Percentiles rank a stretch among this genome's conserved stretches.
Conservation (phyloP, 139 green algal genomes). For the Chloropicon primus region DNA sequence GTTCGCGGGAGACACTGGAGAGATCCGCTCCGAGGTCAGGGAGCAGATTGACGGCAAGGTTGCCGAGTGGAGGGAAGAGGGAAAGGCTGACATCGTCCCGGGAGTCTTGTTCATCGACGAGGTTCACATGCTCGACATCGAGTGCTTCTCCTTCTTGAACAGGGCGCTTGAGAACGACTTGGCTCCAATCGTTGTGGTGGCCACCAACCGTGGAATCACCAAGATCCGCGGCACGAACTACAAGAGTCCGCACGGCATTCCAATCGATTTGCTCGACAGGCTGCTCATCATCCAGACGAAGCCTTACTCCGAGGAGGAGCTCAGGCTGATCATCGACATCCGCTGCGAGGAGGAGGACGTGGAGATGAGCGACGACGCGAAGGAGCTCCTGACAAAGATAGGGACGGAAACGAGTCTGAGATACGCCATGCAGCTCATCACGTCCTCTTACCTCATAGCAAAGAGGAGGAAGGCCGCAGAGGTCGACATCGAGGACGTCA, state of each 20-base stretch:
- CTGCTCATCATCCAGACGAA: slow-evolving; percentile 95
- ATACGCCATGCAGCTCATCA: slow-evolving; percentile 96
- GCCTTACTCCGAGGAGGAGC: slow-evolving; percentile 87
- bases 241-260: slow-evolving; percentile 87
- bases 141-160: slow-evolving; percentile 99
- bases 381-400: slow-evolving; percentile 93
- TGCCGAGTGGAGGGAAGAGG: slow-evolving; percentile 95
- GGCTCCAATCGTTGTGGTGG: slow-evolving; percentile 92
- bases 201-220: slow-evolving; percentile 95
- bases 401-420: slow-evolving; percentile 80
- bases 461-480: slow-evolving; percentile 59
- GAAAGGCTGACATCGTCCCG: slow-evolving; percentile 97
- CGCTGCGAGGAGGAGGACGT: slow-evolving; percentile 83
- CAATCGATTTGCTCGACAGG: slow-evolving; percentile 94
- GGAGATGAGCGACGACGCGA: slow-evolving; percentile 81
- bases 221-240: slow-evolving; percentile 93
- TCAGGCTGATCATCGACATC: slow-evolving; percentile 88
- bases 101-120: slow-evolving; percentile 96
- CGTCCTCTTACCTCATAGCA: slow-evolving; percentile 64
- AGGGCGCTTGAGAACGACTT: slow-evolving; percentile 95
- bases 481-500: slow-evolving; percentile 92
- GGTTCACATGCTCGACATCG: slow-evolving; percentile 99
- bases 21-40: slow-evolving; percentile 89
- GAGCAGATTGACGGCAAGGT: slow-evolving; percentile 82
- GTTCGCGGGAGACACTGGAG: slow-evolving; percentile 94